phyloP scores from a whole-genome alignment of 495 filamentous ascomycete genomes.

The Letharia lupina region DNA sequence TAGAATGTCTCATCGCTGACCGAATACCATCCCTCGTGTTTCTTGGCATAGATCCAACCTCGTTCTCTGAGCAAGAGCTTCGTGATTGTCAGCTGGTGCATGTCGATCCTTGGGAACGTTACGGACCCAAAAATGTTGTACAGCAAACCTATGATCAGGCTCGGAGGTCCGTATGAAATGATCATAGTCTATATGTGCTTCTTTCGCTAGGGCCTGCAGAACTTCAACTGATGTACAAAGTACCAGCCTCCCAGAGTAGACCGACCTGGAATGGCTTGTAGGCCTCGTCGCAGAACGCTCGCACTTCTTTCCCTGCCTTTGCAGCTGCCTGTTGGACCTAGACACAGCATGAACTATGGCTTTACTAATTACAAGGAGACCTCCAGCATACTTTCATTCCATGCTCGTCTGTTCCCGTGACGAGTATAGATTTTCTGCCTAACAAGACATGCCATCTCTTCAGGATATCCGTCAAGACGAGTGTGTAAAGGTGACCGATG shows the following conservation, averaged over 20 bases:
- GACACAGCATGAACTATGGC: not conserved
- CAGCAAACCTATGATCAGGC: constrained; percentile 67
- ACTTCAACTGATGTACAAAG: not conserved
- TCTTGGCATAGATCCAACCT: constrained; percentile 74
- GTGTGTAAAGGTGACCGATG: constrained; percentile 88
- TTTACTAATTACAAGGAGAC: not conserved
- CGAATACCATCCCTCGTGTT: constrained; percentile 93
- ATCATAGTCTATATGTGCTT: constrained; percentile 61
- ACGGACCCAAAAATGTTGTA: constrained; percentile 71
- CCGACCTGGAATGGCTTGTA: constrained; percentile 40
- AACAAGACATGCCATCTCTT: constrained; percentile 85
- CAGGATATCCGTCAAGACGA: constrained; percentile 82
- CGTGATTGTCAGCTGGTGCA: not conserved
- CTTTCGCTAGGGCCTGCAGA: constrained; percentile 50
- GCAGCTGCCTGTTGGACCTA: constrained; percentile 77
- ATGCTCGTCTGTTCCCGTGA: constrained; percentile 96
- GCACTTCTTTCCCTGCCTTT: constrained; percentile 51
- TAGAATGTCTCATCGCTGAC: constrained; percentile 96
- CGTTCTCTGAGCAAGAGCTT: constrained; percentile 55
- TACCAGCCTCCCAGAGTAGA: not conserved
- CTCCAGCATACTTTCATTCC: constrained; percentile 60
- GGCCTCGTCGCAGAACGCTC: constrained; percentile 53
- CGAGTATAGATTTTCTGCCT: constrained; percentile 62
- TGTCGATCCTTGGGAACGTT: not conserved
- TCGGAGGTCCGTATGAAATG: constrained; percentile 91